A percentile compares a stretch with the other conserved stretches of the same genome.
These are phyloP conservation scores for Fonsecaea pedrosoi DNA, from an alignment of 2,329 filamentous ascomycete species.

Conservation along the genomic window DNA sequence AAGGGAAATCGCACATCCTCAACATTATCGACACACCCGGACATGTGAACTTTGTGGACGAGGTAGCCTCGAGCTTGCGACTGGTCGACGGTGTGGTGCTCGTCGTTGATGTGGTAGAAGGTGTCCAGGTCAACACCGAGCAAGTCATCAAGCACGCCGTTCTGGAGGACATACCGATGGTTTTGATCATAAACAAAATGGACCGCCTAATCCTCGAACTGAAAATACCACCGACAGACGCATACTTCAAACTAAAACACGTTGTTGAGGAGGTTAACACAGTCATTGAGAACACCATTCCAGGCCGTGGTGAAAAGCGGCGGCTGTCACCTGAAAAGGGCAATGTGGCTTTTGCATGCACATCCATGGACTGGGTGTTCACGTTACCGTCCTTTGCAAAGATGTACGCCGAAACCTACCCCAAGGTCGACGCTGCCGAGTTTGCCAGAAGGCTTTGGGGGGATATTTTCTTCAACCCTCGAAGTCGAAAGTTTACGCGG, in stretches of 20 bases:
- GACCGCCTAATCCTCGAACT: slow-evolving; percentile 93
- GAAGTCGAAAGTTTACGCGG: slow-evolving; percentile 86
- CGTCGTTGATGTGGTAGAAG: slow-evolving; percentile 95
- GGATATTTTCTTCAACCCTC: slow-evolving; percentile 93
- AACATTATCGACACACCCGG: slow-evolving; percentile 96
- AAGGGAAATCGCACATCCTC: slow-evolving; percentile 91
- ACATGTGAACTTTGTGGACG: slow-evolving; percentile 98
- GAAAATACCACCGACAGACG: slow-evolving; percentile 90
- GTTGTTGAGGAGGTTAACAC: slow-evolving; percentile 99
- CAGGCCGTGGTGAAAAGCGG: slow-evolving; percentile 77
- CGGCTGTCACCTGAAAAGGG: slow-evolving; percentile 94
- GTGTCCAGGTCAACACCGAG: slow-evolving; percentile 98
- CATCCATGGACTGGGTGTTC: slow-evolving; percentile 95
- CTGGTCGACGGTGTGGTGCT: slow-evolving; percentile 90
- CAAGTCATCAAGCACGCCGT: slow-evolving; percentile 97
- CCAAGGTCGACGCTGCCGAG: slow-evolving; percentile 78
- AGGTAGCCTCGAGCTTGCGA: slow-evolving; percentile 86
- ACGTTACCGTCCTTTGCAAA: slow-evolving; percentile 91
- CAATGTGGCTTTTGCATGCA: slow-evolving; percentile 96
- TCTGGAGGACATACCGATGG: slow-evolving; percentile 85
- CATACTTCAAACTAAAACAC: slow-evolving; percentile 98
- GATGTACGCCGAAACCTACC: slow-evolving; percentile 92
- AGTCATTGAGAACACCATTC: slow-evolving; percentile 84
- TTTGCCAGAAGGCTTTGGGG: slow-evolving; percentile 91
- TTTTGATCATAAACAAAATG: slow-evolving; percentile 95